Evolutionary conservation across 1,284 basidiomycete species (phyloP).

Genomic region (Hemileia vastatrix): DNA sequence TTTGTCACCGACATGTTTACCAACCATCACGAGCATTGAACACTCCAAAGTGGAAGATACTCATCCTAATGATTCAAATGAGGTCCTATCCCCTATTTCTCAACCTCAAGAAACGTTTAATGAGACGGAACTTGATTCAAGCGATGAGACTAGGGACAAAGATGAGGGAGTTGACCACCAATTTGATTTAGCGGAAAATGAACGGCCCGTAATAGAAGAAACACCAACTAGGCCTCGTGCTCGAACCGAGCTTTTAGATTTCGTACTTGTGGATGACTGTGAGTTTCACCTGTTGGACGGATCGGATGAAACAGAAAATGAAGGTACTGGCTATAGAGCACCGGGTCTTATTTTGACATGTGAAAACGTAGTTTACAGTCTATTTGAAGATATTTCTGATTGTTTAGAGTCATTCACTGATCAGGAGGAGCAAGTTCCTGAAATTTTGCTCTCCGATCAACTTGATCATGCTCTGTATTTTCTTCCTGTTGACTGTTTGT

Average conservation of each 20-base stretch:
- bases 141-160: no score
- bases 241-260: constrained; percentile 4
- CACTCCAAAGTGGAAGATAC: no score
- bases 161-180: no score
- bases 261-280: neutral
- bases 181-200: no score
- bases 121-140: no score
- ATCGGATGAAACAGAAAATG: neutral
- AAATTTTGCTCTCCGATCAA: constrained; percentile 7
- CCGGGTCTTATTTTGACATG: constrained; percentile 9
- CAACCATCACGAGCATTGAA: no score
- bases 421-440: neutral
- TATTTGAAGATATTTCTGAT: constrained; percentile 5
- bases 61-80: no score
- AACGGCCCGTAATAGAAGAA: no score
- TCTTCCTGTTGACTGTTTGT: constrained; percentile 1
- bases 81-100: no score
- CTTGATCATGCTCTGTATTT: constrained; percentile 12
- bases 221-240: neutral
- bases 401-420: neutral
- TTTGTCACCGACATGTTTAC: no score
- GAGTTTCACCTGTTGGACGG: neutral
- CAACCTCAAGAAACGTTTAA: no score
- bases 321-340: neutral
- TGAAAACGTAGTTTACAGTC: constrained; percentile 12